Evolutionary conservation across 1,139 yeast genomes (phyloP).

Genomic region (Candida glucosophila): DNA sequence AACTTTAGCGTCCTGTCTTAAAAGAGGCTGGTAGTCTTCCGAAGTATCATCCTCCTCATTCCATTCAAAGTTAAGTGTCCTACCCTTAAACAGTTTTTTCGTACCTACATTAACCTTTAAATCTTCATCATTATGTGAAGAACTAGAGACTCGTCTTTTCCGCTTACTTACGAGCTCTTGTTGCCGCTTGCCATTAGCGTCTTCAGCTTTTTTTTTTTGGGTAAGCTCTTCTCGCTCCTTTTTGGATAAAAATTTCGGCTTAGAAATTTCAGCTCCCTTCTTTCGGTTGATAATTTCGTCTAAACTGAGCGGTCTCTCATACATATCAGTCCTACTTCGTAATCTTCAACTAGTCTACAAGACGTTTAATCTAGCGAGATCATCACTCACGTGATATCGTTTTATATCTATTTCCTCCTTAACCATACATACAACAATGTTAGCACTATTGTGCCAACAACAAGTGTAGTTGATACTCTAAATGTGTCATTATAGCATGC

Average conservation of each 20-base stretch:
- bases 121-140: conserved; percentile 4
- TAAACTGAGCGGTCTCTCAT: conserved; percentile 28
- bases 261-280: conserved; percentile 6
- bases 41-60: conserved; percentile 58
- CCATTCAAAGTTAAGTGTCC: conserved; percentile 68
- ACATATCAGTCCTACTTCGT: conserved; percentile 9
- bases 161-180: conserved; percentile 2
- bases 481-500: conserved; percentile 33
- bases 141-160: conserved; percentile 3
- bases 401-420: too few relatives aligned
- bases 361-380: too few relatives aligned
- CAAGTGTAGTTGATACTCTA: conserved; percentile 20
- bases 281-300: conserved; percentile 32
- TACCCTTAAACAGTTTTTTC: conserved; percentile 7
- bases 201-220: conserved; percentile 12
- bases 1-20: conserved; percentile 12
- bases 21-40: conserved; percentile 32
- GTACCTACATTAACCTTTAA: conserved; percentile 4
- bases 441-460: conserved; percentile 15
- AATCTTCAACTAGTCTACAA: too few relatives aligned
- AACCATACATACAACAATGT: conserved; percentile 17
- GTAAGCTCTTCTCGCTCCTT: conserved; percentile 39
- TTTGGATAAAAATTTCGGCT: conserved; percentile 43
- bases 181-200: conserved; percentile 7
- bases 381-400: too few relatives aligned